A percentile compares a stretch with the other conserved stretches of the same genome.
phyloP scores from a whole-genome alignment of 2,329 filamentous ascomycete genomes.

The Neonectria coccinea region DNA sequence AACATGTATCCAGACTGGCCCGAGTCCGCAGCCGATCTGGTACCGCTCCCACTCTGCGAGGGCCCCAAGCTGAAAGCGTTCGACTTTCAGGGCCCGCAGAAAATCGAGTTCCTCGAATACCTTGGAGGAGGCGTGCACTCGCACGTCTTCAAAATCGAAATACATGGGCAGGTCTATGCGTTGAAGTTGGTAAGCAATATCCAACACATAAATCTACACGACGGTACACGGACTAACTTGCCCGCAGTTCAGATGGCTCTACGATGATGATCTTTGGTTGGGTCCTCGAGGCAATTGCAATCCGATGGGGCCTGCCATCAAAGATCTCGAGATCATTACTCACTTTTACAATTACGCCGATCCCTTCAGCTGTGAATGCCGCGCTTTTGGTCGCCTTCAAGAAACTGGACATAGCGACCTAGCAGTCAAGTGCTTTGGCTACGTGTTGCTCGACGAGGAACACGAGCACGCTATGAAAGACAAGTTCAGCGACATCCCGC shows the following conservation, averaged over 20 bases:
- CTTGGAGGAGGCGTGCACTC: background rate
- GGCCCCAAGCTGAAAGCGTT: constrained; percentile 13
- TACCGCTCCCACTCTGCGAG: background rate
- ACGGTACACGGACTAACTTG: background rate
- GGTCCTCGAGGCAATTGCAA: background rate
- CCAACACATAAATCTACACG: background rate
- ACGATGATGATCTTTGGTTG: background rate
- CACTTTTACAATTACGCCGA: constrained; percentile 38
- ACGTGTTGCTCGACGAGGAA: constrained; percentile 42
- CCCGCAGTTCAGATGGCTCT: background rate
- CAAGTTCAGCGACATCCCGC: too few relatives aligned
- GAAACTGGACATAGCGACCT: constrained; percentile 42
- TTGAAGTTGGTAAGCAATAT: constrained; percentile 13
- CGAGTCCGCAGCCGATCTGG: background rate
- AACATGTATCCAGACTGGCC: constrained; percentile 11
- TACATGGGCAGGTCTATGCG: background rate
- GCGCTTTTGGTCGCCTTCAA: constrained; percentile 45
- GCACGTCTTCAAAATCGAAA: constrained; percentile 5
- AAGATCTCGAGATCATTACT: constrained; percentile 17
- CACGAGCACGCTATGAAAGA: constrained; percentile 29
- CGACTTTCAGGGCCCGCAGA: constrained; percentile 9
- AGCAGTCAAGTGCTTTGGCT: constrained; percentile 42
- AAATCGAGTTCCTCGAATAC: constrained; percentile 8
- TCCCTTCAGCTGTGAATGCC: constrained; percentile 43
- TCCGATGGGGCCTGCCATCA: background rate